Base-by-base conservation (phyloP, 108 stramenopile species). In the Cafeteria roenbergensis region DNA sequence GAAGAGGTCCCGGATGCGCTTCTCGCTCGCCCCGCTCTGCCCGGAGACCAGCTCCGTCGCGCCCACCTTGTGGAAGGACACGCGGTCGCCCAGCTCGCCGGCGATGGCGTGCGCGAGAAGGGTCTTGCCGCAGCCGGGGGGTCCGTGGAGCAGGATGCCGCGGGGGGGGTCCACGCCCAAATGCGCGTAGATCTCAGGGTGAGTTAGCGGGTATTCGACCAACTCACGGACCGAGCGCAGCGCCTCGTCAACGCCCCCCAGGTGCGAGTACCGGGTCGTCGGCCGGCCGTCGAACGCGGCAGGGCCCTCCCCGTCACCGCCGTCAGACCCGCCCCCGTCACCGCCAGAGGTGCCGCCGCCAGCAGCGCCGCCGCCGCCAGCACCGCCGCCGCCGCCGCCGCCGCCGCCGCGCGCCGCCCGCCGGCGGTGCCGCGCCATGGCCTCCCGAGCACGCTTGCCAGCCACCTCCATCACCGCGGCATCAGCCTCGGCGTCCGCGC, bases 21-120 rank as follows among this genome's bases (percentile, higher is more conserved):
- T 74, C 71, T 97, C 95, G 1, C 85, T 84, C 63, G 94, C 95
- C 57, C 98, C 94, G 12, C 83, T 84, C 78, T 95, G 90, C 2
- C 94, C 94, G 20, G 88, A 83, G 0, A 96, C 91, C 6, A 99
- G 79, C 76, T 99, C 97, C 6, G 97, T 94, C 34, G 94, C 94
- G 36, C 86, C 86, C 1, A 93, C 86, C 30, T 85, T 80, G 64
- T 84, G 88, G 64, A 83, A 79, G 32, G 66, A 30, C 34, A 76
- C 78, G n/a, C n/a, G n/a, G n/a, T n/a, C n/a, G 30, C 68, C 77
- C 51, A 93, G 85, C 63, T 80, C 80, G 0, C 81, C 83, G 1
- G 84, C 84, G n/a, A 83, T 80, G 30, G 93, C 91, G 62, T 90
- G 82, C 56, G 95, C 94, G 8, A 99, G 70, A 34, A 89, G 78